These are phyloP conservation scores for Vaccinium vitisidaea DNA, from an alignment of 148 eudicot species.

Conservation along the genomic window DNA sequence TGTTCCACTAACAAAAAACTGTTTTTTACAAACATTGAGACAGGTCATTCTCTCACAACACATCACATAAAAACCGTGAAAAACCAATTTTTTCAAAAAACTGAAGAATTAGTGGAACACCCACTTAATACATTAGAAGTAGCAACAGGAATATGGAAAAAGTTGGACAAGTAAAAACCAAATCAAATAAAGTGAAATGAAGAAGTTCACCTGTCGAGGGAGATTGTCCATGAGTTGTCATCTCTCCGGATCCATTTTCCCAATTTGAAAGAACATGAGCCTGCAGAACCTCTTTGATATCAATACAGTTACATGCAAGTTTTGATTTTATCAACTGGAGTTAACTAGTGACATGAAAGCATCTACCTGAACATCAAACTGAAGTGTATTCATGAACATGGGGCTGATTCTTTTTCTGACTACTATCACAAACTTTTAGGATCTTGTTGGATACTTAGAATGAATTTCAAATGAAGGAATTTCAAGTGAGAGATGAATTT, in stretches of 20 bases:
- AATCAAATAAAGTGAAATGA: not conserved
- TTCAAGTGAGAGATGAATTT: not conserved
- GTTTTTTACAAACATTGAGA: too few relatives aligned
- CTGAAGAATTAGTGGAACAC: too few relatives aligned
- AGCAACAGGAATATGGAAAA: not conserved
- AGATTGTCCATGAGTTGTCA: not conserved
- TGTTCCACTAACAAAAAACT: too few relatives aligned
- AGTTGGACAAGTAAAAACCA: not conserved
- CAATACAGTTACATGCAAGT: not conserved
- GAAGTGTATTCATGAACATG: not conserved
- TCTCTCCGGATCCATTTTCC: not conserved
- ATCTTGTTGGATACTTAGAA: not conserved
- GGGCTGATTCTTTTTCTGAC: not conserved
- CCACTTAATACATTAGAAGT: too few relatives aligned
- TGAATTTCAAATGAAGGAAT: not conserved
- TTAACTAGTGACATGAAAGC: not conserved
- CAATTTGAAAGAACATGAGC: not conserved
- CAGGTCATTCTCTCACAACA: too few relatives aligned
- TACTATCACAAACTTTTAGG: not conserved
- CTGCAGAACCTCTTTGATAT: not conserved
- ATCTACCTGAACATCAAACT: not conserved
- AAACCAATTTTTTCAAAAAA: too few relatives aligned
- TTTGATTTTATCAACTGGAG: constrained; percentile 5
- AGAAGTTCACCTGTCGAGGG: not conserved
- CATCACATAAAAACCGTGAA: too few relatives aligned